Evolutionary conservation across 2,329 filamentous ascomycete genomes (phyloP).

Genomic region (Zelopaecilomyces penicillatus): DNA sequence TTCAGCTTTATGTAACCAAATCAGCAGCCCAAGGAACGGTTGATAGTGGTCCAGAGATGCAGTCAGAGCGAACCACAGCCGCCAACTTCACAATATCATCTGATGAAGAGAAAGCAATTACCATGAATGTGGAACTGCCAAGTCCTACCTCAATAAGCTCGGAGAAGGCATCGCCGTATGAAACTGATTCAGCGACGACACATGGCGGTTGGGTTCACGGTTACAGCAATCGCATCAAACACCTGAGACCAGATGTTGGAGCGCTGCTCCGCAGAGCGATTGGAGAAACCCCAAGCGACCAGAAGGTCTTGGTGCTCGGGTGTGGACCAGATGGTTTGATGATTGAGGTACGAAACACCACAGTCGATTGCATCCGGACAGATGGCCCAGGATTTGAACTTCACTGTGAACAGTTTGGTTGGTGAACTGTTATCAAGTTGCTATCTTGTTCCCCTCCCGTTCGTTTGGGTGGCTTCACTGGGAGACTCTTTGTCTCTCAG

Average conservation of each 20-base stretch:
- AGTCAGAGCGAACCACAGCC: constrained; percentile 7
- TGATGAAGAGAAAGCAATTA: constrained; percentile 5
- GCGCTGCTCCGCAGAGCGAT: constrained; percentile 26
- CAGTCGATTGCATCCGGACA: constrained; percentile 28
- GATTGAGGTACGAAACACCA: constrained; percentile 32
- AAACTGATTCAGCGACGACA: constrained; percentile 11
- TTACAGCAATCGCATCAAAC: constrained; percentile 17
- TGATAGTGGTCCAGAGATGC: background rate
- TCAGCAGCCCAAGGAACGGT: background rate
- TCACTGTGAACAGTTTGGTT: constrained; percentile 41
- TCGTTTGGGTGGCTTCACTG: no score
- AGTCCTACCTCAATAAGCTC: constrained; percentile 7
- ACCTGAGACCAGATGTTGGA: constrained; percentile 29
- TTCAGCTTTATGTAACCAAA: constrained; percentile 29
- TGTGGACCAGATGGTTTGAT: constrained; percentile 39
- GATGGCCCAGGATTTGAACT: constrained; percentile 37
- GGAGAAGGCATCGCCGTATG: constrained; percentile 12
- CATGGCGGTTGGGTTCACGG: background rate
- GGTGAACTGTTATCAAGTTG: constrained; percentile 18
- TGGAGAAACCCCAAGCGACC: constrained; percentile 15
- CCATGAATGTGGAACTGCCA: background rate
- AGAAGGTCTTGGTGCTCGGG: constrained; percentile 34
- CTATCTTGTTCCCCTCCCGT: no score
- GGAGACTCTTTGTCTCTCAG: no score
- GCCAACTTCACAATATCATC: constrained; percentile 6